Evolutionary conservation across 2,329 filamentous ascomycete genomes (phyloP), one percentile per base, ranked within the genome.

Genomic region (Colletotrichum graminicola): DNA sequence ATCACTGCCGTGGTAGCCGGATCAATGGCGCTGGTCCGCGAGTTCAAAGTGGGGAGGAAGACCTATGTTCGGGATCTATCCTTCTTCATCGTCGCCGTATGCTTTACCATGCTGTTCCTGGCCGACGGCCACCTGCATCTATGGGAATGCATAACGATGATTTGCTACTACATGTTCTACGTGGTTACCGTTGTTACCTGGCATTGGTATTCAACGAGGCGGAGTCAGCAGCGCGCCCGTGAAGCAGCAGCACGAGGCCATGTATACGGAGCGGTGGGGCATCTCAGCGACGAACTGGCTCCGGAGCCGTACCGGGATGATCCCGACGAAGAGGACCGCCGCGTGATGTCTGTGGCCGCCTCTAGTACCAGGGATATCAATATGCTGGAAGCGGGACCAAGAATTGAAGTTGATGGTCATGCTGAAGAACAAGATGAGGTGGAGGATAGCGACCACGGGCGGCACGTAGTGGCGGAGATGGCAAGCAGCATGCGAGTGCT

Each of bases 1-100:
- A 99, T 99, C 80, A 97, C 95, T 1, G 93, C 95, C 1, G 95
- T 99, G 23, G 96, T 99, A 43, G 94, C 95, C 6, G 96, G 96
- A 21, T 97, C 94, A 67, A 99, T 99, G 96, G 96, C 95, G 18
- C 83, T 99, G 66, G 95, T 98, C n/a, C 89, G 94, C 74, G 96
- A 97, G 65, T 99, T 99, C 81, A 92, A 92, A 75, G 96, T 99
- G 63, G 93, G 94, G 64, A 92, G 91, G 76, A 93, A 92, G 80
- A 96, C 94, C 45, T 99, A 98, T 79, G 88, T 98, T 29, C 89
- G 96, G 74, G 96, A 99, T 78, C 92, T 98, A 14, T 88, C 90
- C 69, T 99, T 98, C 84, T 99, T 99, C 80, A 92, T 97, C 67
- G 86, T 94, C 16, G 93, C 96, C 1, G 92, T 96, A 21, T 87